These are phyloP conservation scores for Phascolomyces articulosus DNA, from an alignment of 371 early-diverging fungal species.

Conservation along the genomic window DNA sequence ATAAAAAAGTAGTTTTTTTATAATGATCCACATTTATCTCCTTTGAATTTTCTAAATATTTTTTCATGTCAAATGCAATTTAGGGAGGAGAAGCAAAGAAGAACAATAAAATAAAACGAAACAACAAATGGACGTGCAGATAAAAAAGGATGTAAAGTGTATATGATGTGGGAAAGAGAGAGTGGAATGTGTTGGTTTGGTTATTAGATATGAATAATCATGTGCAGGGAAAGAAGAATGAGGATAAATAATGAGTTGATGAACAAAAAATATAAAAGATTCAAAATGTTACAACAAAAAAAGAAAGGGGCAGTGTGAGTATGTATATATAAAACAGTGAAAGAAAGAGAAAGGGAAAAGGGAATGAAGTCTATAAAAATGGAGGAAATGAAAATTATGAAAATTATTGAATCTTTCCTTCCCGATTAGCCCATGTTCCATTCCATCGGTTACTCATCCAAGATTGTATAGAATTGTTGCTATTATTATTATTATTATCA, in stretches of 20 bases:
- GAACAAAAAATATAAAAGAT: neutral
- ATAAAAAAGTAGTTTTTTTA: too few relatives aligned
- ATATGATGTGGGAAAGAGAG: too few relatives aligned
- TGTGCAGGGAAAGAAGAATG: neutral
- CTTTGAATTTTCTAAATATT: too few relatives aligned
- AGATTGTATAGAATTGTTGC: neutral
- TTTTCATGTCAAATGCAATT: too few relatives aligned
- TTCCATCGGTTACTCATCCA: constrained; percentile 6
- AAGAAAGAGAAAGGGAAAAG: neutral
- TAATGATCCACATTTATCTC: too few relatives aligned
- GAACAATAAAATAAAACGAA: too few relatives aligned
- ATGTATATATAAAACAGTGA: neutral
- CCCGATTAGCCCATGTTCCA: neutral
- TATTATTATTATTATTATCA: neutral
- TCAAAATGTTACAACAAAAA: too few relatives aligned
- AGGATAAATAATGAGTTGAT: neutral
- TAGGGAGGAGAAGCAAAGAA: too few relatives aligned
- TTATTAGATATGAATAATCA: too few relatives aligned
- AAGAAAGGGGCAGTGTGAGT: neutral
- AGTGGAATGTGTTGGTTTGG: too few relatives aligned
- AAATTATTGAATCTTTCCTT: neutral
- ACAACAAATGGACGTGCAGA: too few relatives aligned
- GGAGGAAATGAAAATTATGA: neutral
- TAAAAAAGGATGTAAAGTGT: neutral
- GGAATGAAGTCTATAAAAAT: neutral